Evolutionary conservation across 139 green algal species (phyloP).

Genomic region (Tetradesmus obliquus): DNA sequence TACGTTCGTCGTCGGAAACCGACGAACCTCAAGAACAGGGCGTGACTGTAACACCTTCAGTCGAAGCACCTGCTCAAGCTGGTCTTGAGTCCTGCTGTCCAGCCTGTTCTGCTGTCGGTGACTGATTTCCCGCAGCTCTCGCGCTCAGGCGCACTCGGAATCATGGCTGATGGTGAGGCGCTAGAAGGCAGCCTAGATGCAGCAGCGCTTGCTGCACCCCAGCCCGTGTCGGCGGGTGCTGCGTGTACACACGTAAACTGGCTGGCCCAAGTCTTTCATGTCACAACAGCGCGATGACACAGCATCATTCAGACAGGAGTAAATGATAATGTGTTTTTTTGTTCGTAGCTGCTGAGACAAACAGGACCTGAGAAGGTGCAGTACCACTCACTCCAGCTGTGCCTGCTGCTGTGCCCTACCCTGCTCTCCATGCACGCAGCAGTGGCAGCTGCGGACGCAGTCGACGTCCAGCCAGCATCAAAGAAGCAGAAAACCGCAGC

Average conservation of each 20-base stretch:
- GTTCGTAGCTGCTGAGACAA: neutral
- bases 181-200: neutral
- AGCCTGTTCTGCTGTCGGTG: neutral
- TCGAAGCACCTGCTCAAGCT: neutral
- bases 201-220: neutral
- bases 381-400: neutral
- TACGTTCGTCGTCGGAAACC: too few species aligned
- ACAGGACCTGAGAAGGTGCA: neutral
- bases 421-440: neutral
- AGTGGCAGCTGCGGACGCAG: neutral
- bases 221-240: neutral
- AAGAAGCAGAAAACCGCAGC: constrained; percentile 4
- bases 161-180: neutral
- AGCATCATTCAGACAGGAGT: too few species aligned
- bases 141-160: neutral
- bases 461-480: neutral
- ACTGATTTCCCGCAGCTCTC: neutral
- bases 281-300: too few species aligned
- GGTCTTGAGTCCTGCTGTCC: neutral
- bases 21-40: too few species aligned
- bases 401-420: neutral
- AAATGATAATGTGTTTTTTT: too few species aligned
- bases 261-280: neutral
- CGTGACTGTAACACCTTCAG: too few species aligned
- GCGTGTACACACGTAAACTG: neutral